Evolutionary conservation across 805 yeast species (phyloP), one percentile per base, ranked within the genome.

Genomic region (Ogataea chonburiensis): DNA sequence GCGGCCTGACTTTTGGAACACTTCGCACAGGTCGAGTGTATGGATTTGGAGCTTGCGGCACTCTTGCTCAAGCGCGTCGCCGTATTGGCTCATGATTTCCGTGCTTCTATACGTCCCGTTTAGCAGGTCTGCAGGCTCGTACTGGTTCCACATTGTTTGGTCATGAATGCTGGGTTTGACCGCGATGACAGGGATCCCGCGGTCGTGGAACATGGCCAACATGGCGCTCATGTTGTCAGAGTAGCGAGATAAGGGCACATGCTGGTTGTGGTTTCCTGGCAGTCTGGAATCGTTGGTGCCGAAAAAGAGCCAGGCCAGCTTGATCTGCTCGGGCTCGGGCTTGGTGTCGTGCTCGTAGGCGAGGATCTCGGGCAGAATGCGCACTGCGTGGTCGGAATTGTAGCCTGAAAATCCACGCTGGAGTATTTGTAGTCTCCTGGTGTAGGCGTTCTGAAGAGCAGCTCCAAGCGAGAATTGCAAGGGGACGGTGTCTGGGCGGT

Each of bases 361-460:
- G 21, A 86, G 58, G 9, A 81, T 61, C 26, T 66, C 60, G n/a
- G 75, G 74, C 4, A 74, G 49, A 4, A 85, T 47, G 30, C 66
- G 59, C 7, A 66, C 51, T 0, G 75, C 87, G 61, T 79, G 79
- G 22, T 76, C 72, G 0, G 88, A 62, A 47, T 72, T 85, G 63
- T 85, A 88, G 0, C 97, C 96, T 1, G 77, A 55, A 51, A 65
- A 86, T 0, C 97, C 97, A 40, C 95, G 66, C 25, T 75, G 79
- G 1, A 87, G 52, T 3, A 89, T 64, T 46, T 86, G 91, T 29
- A 86, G 48, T 52, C 69, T 74, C 28, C 95, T 68, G 2, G 68
- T 59, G 54, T 85, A 84, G n/a, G 35, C 54, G 31, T 53, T 46
- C 8, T 52, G 36, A 5, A 62, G 45, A 2, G 57, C 61, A 2